phyloP scores from a whole-genome alignment of 768 basidiomycete genomes.

The Psilocybe subaeruginosa region DNA sequence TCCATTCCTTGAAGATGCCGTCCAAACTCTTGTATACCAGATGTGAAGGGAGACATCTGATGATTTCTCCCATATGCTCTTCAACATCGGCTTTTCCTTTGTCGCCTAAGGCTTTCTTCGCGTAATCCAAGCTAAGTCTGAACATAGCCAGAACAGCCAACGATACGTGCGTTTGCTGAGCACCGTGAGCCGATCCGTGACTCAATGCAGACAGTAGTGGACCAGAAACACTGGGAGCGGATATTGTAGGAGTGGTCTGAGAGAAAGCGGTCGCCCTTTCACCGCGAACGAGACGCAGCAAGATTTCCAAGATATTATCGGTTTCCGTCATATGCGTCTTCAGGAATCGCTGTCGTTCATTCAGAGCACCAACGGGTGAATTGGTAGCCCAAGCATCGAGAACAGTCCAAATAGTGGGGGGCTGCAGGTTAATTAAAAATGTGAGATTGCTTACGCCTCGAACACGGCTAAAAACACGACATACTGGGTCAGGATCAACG shows the following conservation, averaged over 20 bases:
- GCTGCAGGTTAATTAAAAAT: constrained; percentile 43
- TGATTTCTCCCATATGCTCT: constrained; percentile 83
- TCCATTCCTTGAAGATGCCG: constrained; percentile 93
- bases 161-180: constrained; percentile 93
- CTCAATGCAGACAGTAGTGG: constrained; percentile 72
- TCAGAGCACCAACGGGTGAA: constrained; percentile 73
- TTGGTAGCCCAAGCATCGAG: constrained; percentile 90
- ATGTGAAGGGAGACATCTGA: constrained; percentile 85
- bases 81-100: constrained; percentile 74
- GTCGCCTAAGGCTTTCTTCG: constrained; percentile 66
- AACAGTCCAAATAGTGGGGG: constrained; percentile 89
- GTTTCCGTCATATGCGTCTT: constrained; percentile 85
- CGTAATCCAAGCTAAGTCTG: constrained; percentile 82
- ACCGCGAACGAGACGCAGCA: constrained; percentile 89
- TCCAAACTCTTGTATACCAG: constrained; percentile 91
- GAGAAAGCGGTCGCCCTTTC: constrained; percentile 79
- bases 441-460: background rate
- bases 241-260: constrained; percentile 61
- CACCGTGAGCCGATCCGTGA: constrained; percentile 78
- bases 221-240: constrained; percentile 65
- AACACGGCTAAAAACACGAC: constrained; percentile 29
- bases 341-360: constrained; percentile 86
- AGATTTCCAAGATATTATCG: constrained; percentile 91
- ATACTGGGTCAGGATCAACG: constrained; percentile 92
- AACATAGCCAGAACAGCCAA: constrained; percentile 93